Evolutionary conservation across 1,139 yeast genomes (phyloP).

Genomic region (Debaryomyces udenii): DNA sequence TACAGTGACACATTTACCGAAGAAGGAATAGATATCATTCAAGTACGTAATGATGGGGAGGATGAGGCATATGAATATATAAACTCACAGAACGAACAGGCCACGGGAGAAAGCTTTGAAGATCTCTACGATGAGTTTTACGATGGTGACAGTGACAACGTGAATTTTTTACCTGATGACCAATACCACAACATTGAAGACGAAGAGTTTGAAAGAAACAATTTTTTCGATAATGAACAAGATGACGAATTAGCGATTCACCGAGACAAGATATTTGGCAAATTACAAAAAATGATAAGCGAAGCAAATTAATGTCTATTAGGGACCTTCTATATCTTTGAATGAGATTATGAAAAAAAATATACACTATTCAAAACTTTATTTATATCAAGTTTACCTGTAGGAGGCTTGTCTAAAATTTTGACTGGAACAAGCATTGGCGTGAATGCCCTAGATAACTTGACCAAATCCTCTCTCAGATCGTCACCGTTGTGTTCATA

Average conservation of each 20-base stretch:
- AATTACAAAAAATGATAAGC: constrained; percentile 52
- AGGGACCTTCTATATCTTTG: background rate
- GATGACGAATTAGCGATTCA: constrained; percentile 65
- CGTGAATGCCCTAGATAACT: constrained; percentile 12
- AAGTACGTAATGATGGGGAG: constrained; percentile 34
- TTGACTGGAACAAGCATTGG: constrained; percentile 31
- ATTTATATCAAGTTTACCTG: constrained; percentile 37
- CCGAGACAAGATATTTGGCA: constrained; percentile 63
- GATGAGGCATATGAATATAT: constrained; percentile 25
- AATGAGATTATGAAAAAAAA: constrained; percentile 38
- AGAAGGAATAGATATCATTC: constrained; percentile 2
- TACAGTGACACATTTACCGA: constrained; percentile 24
- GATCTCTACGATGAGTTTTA: constrained; percentile 22
- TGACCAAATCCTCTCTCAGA: background rate
- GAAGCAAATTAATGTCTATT: constrained; percentile 13
- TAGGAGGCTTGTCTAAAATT: constrained; percentile 32
- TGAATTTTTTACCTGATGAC: constrained; percentile 15
- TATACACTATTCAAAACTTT: constrained; percentile 37
- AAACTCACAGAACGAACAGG: constrained; percentile 18
- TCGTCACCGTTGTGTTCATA: constrained; percentile 12
- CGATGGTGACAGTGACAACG: constrained; percentile 16
- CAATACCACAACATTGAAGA: constrained; percentile 10
- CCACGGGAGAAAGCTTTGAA: constrained; percentile 19
- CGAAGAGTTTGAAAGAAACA: constrained; percentile 36
- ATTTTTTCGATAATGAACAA: constrained; percentile 55